Evolutionary conservation across 2,329 filamentous ascomycete species (phyloP).

Genomic region (Trichoderma afroharzianum): DNA sequence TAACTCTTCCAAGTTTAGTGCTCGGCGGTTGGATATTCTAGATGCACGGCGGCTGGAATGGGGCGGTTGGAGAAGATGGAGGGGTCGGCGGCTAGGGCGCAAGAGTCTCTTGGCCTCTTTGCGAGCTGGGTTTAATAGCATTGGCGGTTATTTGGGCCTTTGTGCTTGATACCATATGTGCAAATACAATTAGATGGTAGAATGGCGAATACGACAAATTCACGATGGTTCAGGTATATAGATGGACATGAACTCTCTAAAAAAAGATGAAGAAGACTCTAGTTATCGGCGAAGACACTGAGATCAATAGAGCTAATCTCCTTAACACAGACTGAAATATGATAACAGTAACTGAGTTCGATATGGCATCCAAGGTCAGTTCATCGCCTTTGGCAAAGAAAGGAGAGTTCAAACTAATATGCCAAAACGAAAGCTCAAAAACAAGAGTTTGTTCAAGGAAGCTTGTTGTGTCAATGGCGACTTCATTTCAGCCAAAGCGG

Average conservation of each 20-base stretch:
- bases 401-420: not conserved
- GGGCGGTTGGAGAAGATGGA: not conserved
- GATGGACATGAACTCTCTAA: not conserved
- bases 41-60: not conserved
- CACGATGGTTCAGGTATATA: not conserved
- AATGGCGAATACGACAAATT: not conserved
- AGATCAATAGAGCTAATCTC: not conserved
- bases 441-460: not conserved
- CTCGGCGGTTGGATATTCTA: not conserved
- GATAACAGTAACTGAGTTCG: not conserved
- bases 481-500: not conserved
- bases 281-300: not conserved
- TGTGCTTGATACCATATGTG: not conserved
- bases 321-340: not conserved
- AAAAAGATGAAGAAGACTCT: not conserved
- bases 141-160: not conserved
- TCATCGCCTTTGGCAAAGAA: not conserved
- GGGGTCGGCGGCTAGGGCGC: not conserved
- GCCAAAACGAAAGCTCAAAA: not conserved
- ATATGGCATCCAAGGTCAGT: not conserved
- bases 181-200: not conserved
- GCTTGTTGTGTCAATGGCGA: not conserved
- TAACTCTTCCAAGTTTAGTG: not conserved
- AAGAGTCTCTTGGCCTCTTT: conserved; percentile 39
- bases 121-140: not conserved